Evolutionary conservation across 176 grass and related monocot species (phyloP).

Genomic region (Carex pumila): DNA sequence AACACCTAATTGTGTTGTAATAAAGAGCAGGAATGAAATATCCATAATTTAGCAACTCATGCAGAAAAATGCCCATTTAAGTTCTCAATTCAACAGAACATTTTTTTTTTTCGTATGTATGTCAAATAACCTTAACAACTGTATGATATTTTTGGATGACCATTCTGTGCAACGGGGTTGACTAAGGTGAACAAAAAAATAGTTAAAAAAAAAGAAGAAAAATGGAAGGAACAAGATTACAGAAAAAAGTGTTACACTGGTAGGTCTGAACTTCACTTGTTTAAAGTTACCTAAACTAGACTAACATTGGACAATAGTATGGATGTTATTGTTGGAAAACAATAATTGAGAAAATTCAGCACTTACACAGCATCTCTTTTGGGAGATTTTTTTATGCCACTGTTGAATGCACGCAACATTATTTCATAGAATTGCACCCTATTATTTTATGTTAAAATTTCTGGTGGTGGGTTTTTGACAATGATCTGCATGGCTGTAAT

Average conservation of each 20-base stretch:
- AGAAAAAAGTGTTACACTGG: not conserved
- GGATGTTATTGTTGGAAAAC: not conserved
- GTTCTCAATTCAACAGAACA: too few species aligned
- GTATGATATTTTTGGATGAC: too few species aligned
- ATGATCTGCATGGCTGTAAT: not conserved
- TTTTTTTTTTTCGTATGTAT: too few species aligned
- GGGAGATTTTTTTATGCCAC: not conserved
- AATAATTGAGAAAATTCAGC: not conserved
- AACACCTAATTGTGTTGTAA: too few species aligned
- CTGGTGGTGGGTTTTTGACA: not conserved
- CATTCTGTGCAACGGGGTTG: not conserved
- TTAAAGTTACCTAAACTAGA: not conserved
- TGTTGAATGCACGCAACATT: not conserved
- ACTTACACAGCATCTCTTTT: not conserved
- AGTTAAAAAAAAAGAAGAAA: not conserved
- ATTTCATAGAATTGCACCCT: not conserved
- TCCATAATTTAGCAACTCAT: too few species aligned
- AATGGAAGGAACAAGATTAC: not conserved
- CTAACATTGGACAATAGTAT: not conserved
- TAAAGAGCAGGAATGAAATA: too few species aligned
- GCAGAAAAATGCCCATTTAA: too few species aligned
- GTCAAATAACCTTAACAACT: too few species aligned
- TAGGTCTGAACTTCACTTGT: not conserved
- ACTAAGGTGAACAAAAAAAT: not conserved
- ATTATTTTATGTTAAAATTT: not conserved